These are phyloP conservation scores for Lentinus brumalis DNA, from an alignment of 768 basidiomycete species.

Conservation along the genomic window DNA sequence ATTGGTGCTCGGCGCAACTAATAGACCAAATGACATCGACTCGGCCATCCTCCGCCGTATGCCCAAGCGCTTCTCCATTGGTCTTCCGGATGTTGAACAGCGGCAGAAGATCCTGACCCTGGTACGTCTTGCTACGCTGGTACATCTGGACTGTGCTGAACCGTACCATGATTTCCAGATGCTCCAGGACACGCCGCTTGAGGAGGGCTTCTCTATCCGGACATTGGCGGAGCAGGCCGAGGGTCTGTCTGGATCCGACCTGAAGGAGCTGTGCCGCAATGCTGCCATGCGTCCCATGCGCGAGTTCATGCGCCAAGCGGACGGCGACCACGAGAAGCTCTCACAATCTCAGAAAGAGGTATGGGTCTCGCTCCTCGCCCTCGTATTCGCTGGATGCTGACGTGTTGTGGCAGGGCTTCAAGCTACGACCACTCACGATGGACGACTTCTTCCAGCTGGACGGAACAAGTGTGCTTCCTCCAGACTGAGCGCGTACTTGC, in stretches of 20 bases:
- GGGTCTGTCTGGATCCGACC: slow-evolving; percentile 86
- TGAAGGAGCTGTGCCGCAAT: slow-evolving; percentile 89
- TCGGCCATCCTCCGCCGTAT: slow-evolving; percentile 89
- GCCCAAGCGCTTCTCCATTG: slow-evolving; percentile 93
- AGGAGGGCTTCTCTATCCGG: slow-evolving; percentile 60
- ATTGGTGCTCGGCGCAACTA: slow-evolving; percentile 92
- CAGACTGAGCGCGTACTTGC: background rate
- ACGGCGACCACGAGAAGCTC: slow-evolving; percentile 50
- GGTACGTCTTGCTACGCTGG: slow-evolving; percentile 42
- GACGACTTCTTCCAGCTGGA: slow-evolving; percentile 65
- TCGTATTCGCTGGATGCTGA: background rate
- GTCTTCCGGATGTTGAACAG: slow-evolving; percentile 77
- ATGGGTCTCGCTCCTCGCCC: slow-evolving; percentile 19
- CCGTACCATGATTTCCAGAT: slow-evolving; percentile 52
- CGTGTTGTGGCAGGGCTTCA: slow-evolving; percentile 62
- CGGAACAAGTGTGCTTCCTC: slow-evolving; percentile 26
- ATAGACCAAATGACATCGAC: slow-evolving; percentile 91
- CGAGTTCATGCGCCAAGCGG: slow-evolving; percentile 69
- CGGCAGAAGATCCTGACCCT: slow-evolving; percentile 82
- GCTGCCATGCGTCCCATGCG: slow-evolving; percentile 93
- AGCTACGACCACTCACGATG: slow-evolving; percentile 69
- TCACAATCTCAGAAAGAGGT: slow-evolving; percentile 48
- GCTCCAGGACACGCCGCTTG: slow-evolving; percentile 75
- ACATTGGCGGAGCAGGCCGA: slow-evolving; percentile 67
- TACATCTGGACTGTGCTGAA: background rate